Evolutionary conservation across 768 basidiomycete genomes (phyloP), one percentile per base, ranked within the genome.

Genomic region (Porpolomopsis calyptriformis): DNA sequence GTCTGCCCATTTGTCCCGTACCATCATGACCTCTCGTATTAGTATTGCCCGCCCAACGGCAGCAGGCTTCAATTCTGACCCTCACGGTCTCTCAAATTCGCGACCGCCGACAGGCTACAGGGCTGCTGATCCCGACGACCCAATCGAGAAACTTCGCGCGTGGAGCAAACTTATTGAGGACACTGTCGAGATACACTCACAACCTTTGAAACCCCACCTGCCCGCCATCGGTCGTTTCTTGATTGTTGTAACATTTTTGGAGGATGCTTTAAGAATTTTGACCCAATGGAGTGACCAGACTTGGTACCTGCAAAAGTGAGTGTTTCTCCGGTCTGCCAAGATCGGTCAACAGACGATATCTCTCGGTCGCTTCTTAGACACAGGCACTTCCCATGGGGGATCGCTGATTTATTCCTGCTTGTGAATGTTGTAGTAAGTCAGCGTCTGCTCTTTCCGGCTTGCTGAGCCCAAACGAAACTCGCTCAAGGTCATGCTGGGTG

Each of bases 251-350:
- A 99, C 96, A 8, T 99, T 99, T 69, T 70, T 93, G 64, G 96
- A 99, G 72, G 96, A 99, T 60, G 89, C 96, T 7, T 64, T 94
- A 57, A 72, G 96, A 52, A 98, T 98, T 59, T 45, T 88, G 49
- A 88, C 91, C 2, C 94, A 98, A 63, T 98, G 92, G 91, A 62
- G 78, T 40, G 96, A 99, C 69, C 96, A 99, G 66, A 77, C 96
- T 45, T 99, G 94, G 90, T 99, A 97, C 65, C 72, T 99, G 57
- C 89, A 97, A 64, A 82, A 80, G 94, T 96, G 52, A 57, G 89
- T 70, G 31, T 31, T 46, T 23, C 36, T 46, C 10, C 37, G 31
- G 29, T 38, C 27, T 25, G 25, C 24, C 25, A 20, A 33, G 10
- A 4, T 34, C 18, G 34, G 22, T 6, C 22, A 35, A 11, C 14